Evolutionary conservation across 1,284 basidiomycete species (phyloP).

Genomic region (Trichosporon faecale): DNA sequence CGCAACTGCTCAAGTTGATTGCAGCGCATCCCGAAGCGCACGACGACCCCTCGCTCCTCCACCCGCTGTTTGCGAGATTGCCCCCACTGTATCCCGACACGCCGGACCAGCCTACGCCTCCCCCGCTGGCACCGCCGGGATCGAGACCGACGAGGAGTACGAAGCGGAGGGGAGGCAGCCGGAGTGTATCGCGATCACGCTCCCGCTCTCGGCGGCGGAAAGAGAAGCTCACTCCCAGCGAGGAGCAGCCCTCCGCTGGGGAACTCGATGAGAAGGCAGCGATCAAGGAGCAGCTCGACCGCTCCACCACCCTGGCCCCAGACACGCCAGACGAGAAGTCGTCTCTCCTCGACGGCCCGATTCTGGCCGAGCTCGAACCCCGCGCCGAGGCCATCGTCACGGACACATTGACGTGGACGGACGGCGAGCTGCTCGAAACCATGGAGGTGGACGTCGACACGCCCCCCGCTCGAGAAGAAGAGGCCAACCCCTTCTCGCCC

Average conservation of each 20-base stretch:
- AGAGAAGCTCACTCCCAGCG: background rate
- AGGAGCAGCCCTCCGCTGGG: background rate
- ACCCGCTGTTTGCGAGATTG: slow-evolving; percentile 69
- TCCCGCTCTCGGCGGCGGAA: too few species aligned
- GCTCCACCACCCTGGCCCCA: background rate
- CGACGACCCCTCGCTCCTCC: slow-evolving; percentile 56
- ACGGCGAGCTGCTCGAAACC: background rate
- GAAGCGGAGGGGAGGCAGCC: background rate
- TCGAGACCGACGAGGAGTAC: background rate
- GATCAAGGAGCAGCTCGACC: background rate
- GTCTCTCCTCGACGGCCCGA: background rate
- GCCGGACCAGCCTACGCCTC: slow-evolving; percentile 26
- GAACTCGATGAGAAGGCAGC: background rate
- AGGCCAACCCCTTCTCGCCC: slow-evolving; percentile 41
- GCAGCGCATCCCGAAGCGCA: slow-evolving; percentile 35
- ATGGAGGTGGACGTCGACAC: background rate
- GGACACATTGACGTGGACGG: background rate
- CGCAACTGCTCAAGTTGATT: slow-evolving; percentile 42
- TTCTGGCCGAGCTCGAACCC: background rate
- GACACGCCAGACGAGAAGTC: background rate
- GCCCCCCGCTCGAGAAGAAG: slow-evolving; percentile 17
- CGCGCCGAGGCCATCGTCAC: background rate
- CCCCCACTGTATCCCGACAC: slow-evolving; percentile 60
- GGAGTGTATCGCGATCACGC: background rate
- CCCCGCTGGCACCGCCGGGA: background rate